Percentiles rank a stretch among this genome's conserved stretches.
Conservation (phyloP, 2,329 filamentous ascomycete genomes). For the Neofusicoccum laricinum region DNA sequence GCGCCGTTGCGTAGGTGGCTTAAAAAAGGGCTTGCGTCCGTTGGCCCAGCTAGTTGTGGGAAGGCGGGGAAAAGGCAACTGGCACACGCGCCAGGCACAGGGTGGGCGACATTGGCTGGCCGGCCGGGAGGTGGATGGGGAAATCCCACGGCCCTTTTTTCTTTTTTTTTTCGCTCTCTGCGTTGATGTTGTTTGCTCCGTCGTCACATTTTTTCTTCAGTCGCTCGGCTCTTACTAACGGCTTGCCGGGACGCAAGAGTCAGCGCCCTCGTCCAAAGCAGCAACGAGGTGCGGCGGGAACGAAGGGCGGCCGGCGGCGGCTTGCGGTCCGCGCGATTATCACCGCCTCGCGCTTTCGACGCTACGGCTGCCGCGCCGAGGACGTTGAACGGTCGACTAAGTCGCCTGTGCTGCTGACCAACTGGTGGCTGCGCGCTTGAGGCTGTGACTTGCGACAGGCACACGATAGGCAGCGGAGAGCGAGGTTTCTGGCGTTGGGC, state of each 20-base stretch:
- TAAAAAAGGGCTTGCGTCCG: too few relatives aligned
- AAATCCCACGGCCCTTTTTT: not conserved
- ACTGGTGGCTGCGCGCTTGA: too few relatives aligned
- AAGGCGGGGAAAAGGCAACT: not conserved
- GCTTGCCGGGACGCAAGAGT: too few relatives aligned
- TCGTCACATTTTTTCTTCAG: not conserved
- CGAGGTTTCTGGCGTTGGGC: not conserved
- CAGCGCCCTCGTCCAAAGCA: too few relatives aligned
- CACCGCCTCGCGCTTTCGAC: not conserved
- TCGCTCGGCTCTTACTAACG: too few relatives aligned
- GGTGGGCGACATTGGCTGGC: not conserved
- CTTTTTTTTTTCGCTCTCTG: too few relatives aligned
- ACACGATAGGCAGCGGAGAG: not conserved
- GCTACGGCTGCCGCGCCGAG: not conserved
- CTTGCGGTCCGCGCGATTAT: conserved; percentile 10
- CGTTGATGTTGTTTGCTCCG: not conserved
- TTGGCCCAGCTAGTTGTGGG: not conserved
- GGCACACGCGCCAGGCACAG: not conserved
- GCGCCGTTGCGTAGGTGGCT: not conserved
- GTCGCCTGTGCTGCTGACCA: not conserved
- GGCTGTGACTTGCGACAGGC: too few relatives aligned
- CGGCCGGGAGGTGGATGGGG: not conserved
- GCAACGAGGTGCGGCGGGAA: not conserved
- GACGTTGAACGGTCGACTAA: not conserved
- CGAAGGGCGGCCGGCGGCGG: not conserved